Conservation (phyloP, 129 eudicot species). For the Tagetes erecta region DNA sequence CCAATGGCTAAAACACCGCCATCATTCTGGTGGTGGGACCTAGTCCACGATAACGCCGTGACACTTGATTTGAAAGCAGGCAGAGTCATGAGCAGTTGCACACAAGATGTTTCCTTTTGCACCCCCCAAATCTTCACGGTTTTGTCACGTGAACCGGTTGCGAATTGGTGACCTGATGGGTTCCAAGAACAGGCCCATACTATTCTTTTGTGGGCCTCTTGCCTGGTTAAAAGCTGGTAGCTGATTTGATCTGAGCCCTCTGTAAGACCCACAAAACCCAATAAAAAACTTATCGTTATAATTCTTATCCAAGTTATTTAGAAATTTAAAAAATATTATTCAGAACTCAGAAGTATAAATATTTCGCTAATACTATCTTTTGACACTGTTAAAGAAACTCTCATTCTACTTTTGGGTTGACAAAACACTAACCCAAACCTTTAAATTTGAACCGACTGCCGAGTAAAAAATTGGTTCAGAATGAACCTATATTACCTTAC, state of each 20-base stretch:
- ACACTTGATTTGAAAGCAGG: constrained; percentile 69
- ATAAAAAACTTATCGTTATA: not conserved
- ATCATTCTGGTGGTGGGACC: constrained; percentile 46
- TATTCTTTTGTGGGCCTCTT: constrained; percentile 94
- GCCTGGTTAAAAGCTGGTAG: constrained; percentile 61
- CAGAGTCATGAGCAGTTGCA: constrained; percentile 54
- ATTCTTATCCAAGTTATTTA: too few relatives aligned
- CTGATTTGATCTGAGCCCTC: constrained; percentile 57
- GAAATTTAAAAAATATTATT: too few relatives aligned
- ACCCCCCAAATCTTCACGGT: constrained; percentile 82
- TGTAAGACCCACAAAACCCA: constrained; percentile 10
- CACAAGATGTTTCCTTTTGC: constrained; percentile 45
- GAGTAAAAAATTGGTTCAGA: too few relatives aligned
- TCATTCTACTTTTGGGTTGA: too few relatives aligned
- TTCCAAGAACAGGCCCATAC: constrained; percentile 99
- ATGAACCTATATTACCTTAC: too few relatives aligned
- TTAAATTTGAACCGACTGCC: too few relatives aligned
- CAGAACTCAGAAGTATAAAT: too few relatives aligned
- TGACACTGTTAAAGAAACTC: too few relatives aligned
- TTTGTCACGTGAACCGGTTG: constrained; percentile 91
- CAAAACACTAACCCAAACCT: too few relatives aligned
- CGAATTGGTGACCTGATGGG: constrained; percentile 74
- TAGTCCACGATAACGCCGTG: constrained; percentile 82
- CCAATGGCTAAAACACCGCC: constrained; percentile 79
- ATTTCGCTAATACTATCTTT: too few relatives aligned